Conservation (phyloP, 2,329 filamentous ascomycete species). For the Trichoderma gracile region DNA sequence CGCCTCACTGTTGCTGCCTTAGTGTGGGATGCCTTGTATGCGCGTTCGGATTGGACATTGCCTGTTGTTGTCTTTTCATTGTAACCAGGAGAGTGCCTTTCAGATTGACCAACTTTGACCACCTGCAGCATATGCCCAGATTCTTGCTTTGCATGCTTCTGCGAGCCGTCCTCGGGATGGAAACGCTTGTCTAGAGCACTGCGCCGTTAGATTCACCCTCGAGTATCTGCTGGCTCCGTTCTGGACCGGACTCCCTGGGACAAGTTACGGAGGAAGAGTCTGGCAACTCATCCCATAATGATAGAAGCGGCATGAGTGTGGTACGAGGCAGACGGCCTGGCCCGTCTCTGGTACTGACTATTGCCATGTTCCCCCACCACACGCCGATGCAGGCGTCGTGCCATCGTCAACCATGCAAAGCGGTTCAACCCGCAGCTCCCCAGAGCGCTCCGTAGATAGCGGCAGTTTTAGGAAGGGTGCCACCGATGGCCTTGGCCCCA, state of each 20-base stretch:
- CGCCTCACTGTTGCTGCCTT: constrained; percentile 1
- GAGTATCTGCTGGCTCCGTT: neutral
- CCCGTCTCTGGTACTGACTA: constrained; percentile 5
- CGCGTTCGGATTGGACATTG: neutral
- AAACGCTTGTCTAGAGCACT: neutral
- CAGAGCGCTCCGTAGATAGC: constrained; percentile 28
- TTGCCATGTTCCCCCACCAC: constrained; percentile 20
- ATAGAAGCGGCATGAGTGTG: neutral
- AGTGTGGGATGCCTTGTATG: neutral
- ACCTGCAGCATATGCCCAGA: neutral
- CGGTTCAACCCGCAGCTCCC: constrained; percentile 41
- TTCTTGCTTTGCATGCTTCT: neutral
- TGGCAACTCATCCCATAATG: neutral
- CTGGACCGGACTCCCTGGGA: neutral
- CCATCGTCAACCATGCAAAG: constrained; percentile 37
- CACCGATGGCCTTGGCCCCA: constrained; percentile 20
- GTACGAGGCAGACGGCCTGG: neutral
- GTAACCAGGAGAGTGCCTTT: neutral
- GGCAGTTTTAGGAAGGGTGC: constrained; percentile 12
- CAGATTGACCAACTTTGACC: neutral
- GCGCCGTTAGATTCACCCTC: neutral
- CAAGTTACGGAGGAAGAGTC: neutral
- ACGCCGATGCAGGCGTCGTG: constrained; percentile 26
- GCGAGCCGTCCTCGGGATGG: constrained; percentile 1
- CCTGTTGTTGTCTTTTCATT: neutral